Conservation (phyloP, 495 filamentous ascomycete genomes). For the Endocarpon pusillum region DNA sequence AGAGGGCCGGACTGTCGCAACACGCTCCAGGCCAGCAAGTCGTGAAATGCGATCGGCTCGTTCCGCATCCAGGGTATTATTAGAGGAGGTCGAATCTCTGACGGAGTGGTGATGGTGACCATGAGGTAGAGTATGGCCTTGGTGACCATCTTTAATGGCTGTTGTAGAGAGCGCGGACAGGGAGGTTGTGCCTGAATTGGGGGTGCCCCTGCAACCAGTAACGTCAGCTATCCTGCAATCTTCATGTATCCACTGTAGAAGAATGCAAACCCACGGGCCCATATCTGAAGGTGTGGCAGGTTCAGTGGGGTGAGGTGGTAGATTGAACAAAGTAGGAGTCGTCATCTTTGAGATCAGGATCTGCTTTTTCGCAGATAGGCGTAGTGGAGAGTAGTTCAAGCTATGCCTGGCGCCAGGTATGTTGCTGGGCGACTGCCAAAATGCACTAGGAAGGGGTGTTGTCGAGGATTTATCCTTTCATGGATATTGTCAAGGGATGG, state of each 20-base stretch:
- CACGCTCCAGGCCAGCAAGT: conserved; percentile 67
- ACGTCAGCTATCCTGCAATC: conserved; percentile 7
- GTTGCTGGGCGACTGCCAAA: conserved; percentile 33
- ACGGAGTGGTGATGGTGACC: conserved; percentile 37
- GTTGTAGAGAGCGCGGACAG: conserved; percentile 78
- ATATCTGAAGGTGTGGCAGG: conserved; percentile 81
- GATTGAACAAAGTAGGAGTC: conserved; percentile 63
- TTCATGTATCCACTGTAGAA: conserved; percentile 5
- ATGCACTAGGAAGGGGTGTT: no score
- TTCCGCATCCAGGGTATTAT: conserved; percentile 66
- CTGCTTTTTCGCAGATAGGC: no score
- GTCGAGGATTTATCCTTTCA: no score
- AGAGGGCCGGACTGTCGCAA: conserved; percentile 46
- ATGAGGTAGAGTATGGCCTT: conserved; percentile 44
- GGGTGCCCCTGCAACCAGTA: conserved; percentile 52
- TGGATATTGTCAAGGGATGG: no score
- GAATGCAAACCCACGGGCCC: conserved; percentile 47
- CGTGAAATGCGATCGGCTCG: conserved; percentile 88
- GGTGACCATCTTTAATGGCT: conserved; percentile 86
- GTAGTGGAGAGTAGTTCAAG: no score
- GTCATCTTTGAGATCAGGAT: conserved; percentile 19
- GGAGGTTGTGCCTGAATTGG: conserved; percentile 71
- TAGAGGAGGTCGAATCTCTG: conserved; percentile 34
- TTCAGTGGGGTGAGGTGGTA: conserved; percentile 68
- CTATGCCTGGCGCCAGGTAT: conserved; percentile 37